Base-by-base conservation (phyloP, 208 protist genomes). In the Leishmania gerbilli region DNA sequence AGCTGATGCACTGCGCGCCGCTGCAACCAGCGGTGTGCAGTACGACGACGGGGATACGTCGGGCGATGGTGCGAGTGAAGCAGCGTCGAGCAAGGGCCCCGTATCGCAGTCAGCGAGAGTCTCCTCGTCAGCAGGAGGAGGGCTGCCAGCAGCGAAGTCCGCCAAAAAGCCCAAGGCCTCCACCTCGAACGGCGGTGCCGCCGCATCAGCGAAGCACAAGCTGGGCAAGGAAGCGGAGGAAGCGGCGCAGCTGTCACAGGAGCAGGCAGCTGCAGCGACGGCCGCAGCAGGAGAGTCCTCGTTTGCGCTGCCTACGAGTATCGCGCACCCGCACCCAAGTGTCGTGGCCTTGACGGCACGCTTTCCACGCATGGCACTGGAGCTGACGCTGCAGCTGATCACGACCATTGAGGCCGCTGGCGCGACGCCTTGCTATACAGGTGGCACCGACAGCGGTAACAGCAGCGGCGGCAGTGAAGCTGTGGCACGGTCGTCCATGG, bases 321-420 rank as follows among this genome's bases (percentile, higher is more conserved):
- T 87, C 34, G 62, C 79, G 1, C 79, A 87, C 79, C 71, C 45
- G 17, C 79, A 83, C 65, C 77, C 82, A 24, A 89, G 87, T 15
- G 90, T 90, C 45, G 65, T 65, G 49, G 80, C 86, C 74, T 81
- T 88, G 65, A 68, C 68, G 0, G 53, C 31, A 40, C 86, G 81
- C 56, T 87, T 91, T 62, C 81, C 78, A 13, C 77, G 84, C 64
- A 71, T 89, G 40, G 75, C 85, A 11, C 74, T 84, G 72, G 72
- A 81, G 58, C 8, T 85, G 40, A 31, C 68, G 31, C 55, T 85
- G 74, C 47, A 85, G 37, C 31, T 81, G n/a, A 71, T 67, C 31
- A 60, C 74, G 0, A 71, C 78, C 27, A 76, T 81, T 17, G 82
- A 85, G 55, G 58, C 77, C 1, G 62, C 77, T 17, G 82, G 77